These are phyloP conservation scores for Turritis glabra DNA, from an alignment of 345 rosid species.

Conservation along the genomic window DNA sequence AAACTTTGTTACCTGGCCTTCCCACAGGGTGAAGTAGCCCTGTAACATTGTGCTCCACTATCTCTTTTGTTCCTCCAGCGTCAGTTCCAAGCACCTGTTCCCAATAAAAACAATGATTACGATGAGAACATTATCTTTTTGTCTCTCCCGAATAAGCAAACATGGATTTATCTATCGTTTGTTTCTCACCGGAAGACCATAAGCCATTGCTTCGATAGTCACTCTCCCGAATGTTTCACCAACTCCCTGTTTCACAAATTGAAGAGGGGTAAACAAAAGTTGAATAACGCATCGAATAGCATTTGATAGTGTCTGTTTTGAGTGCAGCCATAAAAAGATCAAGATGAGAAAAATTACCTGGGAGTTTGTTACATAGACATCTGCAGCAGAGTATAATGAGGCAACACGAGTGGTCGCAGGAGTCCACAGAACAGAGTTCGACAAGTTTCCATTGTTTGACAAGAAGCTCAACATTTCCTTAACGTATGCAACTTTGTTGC, in stretches of 20 bases:
- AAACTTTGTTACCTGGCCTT: conserved; percentile 55
- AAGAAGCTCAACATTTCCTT: conserved; percentile 67
- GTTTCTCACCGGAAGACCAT: conserved; percentile 83
- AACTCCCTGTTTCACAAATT: conserved; percentile 54
- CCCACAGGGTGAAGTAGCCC: conserved; percentile 90
- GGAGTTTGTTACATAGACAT: conserved; percentile 84
- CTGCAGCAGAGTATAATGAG: conserved; percentile 93
- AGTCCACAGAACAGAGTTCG: conserved; percentile 75
- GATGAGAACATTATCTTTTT: neutral
- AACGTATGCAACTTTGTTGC: conserved; percentile 84
- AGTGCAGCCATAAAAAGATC: neutral
- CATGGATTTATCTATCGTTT: neutral
- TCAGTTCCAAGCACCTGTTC: conserved; percentile 70
- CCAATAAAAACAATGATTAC: conserved; percentile 6
- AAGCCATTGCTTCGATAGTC: conserved; percentile 97
- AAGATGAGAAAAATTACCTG: conserved; percentile 54
- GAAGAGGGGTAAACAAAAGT: neutral
- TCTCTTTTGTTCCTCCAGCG: conserved; percentile 92
- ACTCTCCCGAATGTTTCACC: conserved; percentile 99
- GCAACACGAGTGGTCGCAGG: conserved; percentile 85
- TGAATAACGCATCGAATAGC: conserved; percentile 8
- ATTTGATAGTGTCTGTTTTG: conserved; percentile 7
- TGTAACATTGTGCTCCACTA: conserved; percentile 75
- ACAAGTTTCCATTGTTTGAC: conserved; percentile 63
- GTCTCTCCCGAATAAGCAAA: neutral